Evolutionary conservation across 2,329 filamentous ascomycete species (phyloP), one percentile per base, ranked within the genome.

Genomic region (Helotiales sp.): DNA sequence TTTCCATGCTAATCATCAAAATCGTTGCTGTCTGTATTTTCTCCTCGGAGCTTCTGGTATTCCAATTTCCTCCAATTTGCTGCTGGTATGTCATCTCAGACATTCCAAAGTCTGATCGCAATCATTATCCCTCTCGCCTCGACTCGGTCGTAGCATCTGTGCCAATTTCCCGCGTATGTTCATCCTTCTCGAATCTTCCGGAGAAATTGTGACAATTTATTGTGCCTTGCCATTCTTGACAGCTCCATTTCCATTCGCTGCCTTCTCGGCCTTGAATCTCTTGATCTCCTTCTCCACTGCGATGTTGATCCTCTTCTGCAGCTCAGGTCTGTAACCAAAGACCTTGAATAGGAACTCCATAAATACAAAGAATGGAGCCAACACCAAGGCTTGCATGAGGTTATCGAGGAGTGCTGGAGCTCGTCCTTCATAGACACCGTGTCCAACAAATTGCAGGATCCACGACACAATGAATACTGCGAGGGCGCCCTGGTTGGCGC

Each of bases 291-390:
- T 79, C 70, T 86, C 76, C 3, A 97, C 90, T 34, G 83, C 85
- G 71, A 87, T 86, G 61, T 93, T 85, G 44, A 98, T 84, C 51
- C 93, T 85, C 60, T 83, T 81, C 76, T 93, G 91, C 66, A 99
- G 79, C 73, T 96, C 92, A 1, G 88, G 90, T 59, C 95, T 85
- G 75, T 98, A 99, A 49, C 95, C 95, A 51, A 96, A 83, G 22
- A 44, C 40, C 69, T 81, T 86, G 79, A 99, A 99, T 25, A 99
- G 81, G 24, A 96, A 76, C 77, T 98, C 93, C 67, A 99, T 88
- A 90, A 95, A 99, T 58, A 98, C 93, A 68, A 98, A 99, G 69
- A 99, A 88, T 8, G 95, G 95, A 0, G 95, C 95, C 24, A 98
- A 81, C 70, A 98, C 93, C 63, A 98, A 74, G 27, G 95, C 93